Evolutionary conservation across 768 basidiomycete species (phyloP).

Genomic region (Porphyrellus cyaneotinctus): DNA sequence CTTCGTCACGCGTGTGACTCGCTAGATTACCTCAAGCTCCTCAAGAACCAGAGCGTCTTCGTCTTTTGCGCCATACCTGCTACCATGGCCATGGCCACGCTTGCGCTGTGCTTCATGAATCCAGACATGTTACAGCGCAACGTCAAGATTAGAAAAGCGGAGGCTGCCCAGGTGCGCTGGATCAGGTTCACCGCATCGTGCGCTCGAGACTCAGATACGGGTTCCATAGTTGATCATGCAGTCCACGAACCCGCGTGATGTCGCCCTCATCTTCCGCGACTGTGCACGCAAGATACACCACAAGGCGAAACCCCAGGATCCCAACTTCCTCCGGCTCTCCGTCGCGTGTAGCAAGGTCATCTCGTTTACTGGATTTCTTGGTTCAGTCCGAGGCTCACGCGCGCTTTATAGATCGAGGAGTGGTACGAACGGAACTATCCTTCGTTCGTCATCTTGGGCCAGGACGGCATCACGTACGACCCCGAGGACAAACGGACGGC

Average conservation of each 20-base stretch:
- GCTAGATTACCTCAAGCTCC: conserved; percentile 82
- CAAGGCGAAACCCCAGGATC: conserved; percentile 76
- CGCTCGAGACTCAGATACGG: background rate
- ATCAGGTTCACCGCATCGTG: background rate
- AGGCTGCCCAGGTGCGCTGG: conserved; percentile 70
- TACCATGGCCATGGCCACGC: conserved; percentile 93
- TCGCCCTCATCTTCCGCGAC: conserved; percentile 81
- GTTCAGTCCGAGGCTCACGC: conserved; percentile 1
- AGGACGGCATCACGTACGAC: conserved; percentile 37
- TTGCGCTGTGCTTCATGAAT: conserved; percentile 93
- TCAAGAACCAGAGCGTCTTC: conserved; percentile 91
- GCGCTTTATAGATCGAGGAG: conserved; percentile 66
- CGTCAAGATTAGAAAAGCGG: conserved; percentile 92
- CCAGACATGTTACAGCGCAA: conserved; percentile 77
- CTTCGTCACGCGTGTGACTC: conserved; percentile 79
- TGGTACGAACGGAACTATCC: conserved; percentile 95
- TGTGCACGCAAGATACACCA: conserved; percentile 80
- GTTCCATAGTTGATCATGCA: conserved; percentile 76
- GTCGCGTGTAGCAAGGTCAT: conserved; percentile 80
- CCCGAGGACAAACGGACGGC: conserved; percentile 53
- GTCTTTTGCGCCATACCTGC: conserved; percentile 95
- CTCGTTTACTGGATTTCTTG: background rate
- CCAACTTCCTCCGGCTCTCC: conserved; percentile 78
- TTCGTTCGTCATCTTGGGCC: conserved; percentile 59
- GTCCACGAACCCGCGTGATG: conserved; percentile 89